A percentile compares a stretch with the other conserved stretches of the same genome.
phyloP scores from a whole-genome alignment of 495 filamentous ascomycete species.

The Penicillium lividum region DNA sequence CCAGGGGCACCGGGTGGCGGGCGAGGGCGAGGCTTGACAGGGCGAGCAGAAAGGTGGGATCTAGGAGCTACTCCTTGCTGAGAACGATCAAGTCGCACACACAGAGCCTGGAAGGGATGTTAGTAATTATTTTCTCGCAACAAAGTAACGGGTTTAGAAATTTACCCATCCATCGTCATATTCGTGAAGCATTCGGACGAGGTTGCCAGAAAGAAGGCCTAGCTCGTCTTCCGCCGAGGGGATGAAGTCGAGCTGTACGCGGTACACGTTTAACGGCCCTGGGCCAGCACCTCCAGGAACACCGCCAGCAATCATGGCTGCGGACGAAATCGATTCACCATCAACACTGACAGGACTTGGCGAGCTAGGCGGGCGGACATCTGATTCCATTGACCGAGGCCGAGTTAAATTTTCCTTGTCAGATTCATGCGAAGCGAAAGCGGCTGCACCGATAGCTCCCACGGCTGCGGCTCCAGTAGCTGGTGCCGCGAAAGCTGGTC shows the following conservation, averaged over 20 bases:
- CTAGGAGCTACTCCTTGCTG: constrained; percentile 91
- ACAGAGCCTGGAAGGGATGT: constrained; percentile 68
- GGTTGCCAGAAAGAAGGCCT: constrained; percentile 71
- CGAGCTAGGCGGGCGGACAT: constrained; percentile 17
- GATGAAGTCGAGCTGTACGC: constrained; percentile 93
- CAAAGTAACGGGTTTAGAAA: constrained; percentile 9
- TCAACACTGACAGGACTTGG: constrained; percentile 21
- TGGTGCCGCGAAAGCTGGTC: constrained; percentile 29
- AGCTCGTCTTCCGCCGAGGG: constrained; percentile 93
- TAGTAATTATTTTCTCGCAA: constrained; percentile 28
- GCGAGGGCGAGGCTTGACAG: constrained; percentile 80
- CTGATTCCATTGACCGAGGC: constrained; percentile 29
- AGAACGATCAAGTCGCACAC: constrained; percentile 84
- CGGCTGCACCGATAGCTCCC: constrained; percentile 35
- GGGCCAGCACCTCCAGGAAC: constrained; percentile 32
- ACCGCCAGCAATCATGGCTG: constrained; percentile 38
- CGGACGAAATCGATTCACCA: constrained; percentile 35
- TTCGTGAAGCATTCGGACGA: constrained; percentile 88
- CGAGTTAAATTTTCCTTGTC: constrained; percentile 33
- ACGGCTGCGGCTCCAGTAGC: constrained; percentile 44
- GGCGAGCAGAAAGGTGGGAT: constrained; percentile 88
- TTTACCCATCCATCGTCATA: constrained; percentile 99
- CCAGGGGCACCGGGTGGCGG: constrained; percentile 50
- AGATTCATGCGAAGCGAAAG: constrained; percentile 33
- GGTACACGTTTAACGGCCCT: constrained; percentile 68